Base-by-base conservation (phyloP, 2,329 filamentous ascomycete species). In the Ascocoryne sarcoides region DNA sequence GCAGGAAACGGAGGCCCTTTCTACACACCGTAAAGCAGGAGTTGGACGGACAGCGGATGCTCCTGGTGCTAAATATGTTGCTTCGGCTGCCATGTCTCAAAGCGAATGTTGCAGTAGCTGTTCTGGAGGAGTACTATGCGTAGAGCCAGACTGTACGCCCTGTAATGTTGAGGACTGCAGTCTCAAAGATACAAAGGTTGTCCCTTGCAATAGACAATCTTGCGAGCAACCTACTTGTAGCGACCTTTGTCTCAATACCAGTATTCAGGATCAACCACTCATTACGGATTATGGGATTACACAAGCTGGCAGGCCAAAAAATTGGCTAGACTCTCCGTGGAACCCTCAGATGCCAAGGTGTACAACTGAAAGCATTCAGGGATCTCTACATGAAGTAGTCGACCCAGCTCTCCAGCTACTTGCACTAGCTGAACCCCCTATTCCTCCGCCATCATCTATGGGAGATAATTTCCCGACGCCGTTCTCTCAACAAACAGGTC, bases 51-150 rank as follows among this genome's bases (percentile, higher is more conserved):
- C n/a, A n/a, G n/a, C n/a, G n/a, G n/a, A n/a, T n/a, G n/a, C n/a
- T n/a, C n/a, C n/a, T n/a, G n/a, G n/a, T n/a, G 7, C 23, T 7
- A 26, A 26, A 12, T 12, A 26, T 12, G 23, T 26, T 26, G 23
- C 23, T 7, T 26, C 23, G 30, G 23, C 12, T 12, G 12, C 12
- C 7, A 26, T 26, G 23, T 26, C 23, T 7, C 23, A 42, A 1
- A 56, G 52, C 37, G 46, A 50, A 39, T 58, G 55, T 37, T 58
- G 55, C 33, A 58, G 55, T 37, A 54, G 48, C 36, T 57, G 55
- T 35, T 43, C 49, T 30, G 50, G 47, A 18, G 51, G 53, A 7
- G 28, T 39, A 16, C 30, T 43, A 12, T 57, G 54, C 31, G 45
- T 43, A 10, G 45, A 50, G 14, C 46, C 54, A 7, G 47, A 54